Evolutionary conservation across 2,329 filamentous ascomycete species (phyloP), one percentile per base, ranked within the genome.

Genomic region (Beauveria sp.): DNA sequence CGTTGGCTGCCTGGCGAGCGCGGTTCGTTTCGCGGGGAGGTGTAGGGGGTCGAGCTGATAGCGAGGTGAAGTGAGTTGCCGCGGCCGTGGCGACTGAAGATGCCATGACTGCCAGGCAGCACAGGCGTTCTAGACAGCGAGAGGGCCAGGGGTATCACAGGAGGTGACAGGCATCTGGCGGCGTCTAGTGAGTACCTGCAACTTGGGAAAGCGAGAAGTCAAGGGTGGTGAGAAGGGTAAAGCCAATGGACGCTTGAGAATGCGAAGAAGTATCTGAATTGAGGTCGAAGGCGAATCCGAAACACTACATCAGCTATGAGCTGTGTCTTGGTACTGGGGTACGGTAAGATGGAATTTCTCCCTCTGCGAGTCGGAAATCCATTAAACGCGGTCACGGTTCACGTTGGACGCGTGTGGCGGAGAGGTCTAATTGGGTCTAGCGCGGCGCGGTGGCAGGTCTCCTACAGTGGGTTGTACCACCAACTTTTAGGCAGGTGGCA

Each of bases 21-120:
- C 71, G 71, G 34, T 71, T 74, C 42, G 79, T 75, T 70, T 84
- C 83, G 67, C 81, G 81, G n/a, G 86, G 86, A 52, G 87, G 86
- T 40, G 86, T 89, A n/a, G 87, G 86, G 28, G 86, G 86, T 72
- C 85, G 81, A 64, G 83, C 73, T 65, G 80, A 77, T 60, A 86
- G 76, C 62, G 79, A 77, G 65, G 84, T 80, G 67, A 86, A 75
- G 68, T 78, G 56, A 38, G 64, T 68, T 64, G 68, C 68, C 64
- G 71, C 65, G 67, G 71, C 72, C 71, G 69, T 64, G 65, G 71
- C 73, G 61, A 63, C 62, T 73, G 73, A 73, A 75, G 74, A 76
- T 75, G 74, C 73, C 73, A 76, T 76, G 72, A 69, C 74, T 72
- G 68, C 68, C 63, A 71, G 69, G 73, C 74, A 74, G 73, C 73